Percentiles rank a stretch among this genome's conserved stretches.
phyloP scores from a whole-genome alignment of 2,329 filamentous ascomycete species.

The Aureobasidium uvarum region DNA sequence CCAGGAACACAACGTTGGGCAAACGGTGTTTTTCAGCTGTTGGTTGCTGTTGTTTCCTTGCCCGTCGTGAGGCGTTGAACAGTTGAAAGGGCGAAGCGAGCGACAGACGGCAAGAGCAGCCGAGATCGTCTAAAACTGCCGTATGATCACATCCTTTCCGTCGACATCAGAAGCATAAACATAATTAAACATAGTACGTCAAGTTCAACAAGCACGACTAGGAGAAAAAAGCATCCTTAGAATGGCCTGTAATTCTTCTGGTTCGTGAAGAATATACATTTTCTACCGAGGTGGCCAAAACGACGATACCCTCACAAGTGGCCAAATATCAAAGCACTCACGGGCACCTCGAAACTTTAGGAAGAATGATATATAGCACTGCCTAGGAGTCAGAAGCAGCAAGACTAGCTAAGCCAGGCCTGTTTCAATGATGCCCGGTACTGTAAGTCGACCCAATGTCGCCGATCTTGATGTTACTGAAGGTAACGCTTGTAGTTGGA shows the following conservation, averaged over 20 bases:
- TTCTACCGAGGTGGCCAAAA: background rate
- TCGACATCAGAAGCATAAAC: background rate
- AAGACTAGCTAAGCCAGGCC: background rate
- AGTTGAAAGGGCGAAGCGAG: background rate
- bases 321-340: background rate
- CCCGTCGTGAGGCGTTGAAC: slow-evolving; percentile 1
- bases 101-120: background rate
- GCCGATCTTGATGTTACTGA: slow-evolving; percentile 60
- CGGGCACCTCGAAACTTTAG: background rate
- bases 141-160: too few species aligned
- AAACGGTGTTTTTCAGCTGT: slow-evolving; percentile 1
- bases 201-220: too few species aligned
- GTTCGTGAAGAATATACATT: background rate
- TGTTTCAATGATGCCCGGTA: background rate
- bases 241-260: background rate
- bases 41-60: slow-evolving; percentile 18
- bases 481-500: slow-evolving; percentile 53
- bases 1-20: background rate
- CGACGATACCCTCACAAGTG: background rate
- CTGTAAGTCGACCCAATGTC: slow-evolving; percentile 56
- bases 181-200: too few species aligned
- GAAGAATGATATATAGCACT: background rate
- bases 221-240: background rate
- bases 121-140: slow-evolving; percentile 8
- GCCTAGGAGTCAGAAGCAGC: background rate